These are phyloP conservation scores for Aspergillus glaucus DNA, from an alignment of 2,329 filamentous ascomycete species.

Conservation along the genomic window DNA sequence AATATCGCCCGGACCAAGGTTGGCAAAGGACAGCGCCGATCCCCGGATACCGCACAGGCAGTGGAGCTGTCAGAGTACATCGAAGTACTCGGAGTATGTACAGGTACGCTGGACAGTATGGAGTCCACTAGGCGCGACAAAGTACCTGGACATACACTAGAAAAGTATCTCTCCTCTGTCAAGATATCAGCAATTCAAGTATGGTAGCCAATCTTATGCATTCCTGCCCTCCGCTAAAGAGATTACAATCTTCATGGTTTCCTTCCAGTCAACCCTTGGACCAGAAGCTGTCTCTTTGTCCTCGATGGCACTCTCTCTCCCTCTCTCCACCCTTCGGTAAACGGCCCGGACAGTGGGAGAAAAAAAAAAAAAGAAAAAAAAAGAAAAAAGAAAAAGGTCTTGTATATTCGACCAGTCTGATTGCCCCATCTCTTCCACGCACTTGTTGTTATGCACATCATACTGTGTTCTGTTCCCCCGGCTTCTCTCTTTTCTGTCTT, in stretches of 20 bases:
- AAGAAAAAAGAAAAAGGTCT: too few relatives aligned
- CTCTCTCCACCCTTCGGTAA: not conserved
- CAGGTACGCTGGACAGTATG: not conserved
- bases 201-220: not conserved
- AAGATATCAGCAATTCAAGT: not conserved
- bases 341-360: not conserved
- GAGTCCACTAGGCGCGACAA: not conserved
- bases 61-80: not conserved
- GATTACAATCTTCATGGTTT: not conserved
- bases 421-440: constrained; percentile 6
- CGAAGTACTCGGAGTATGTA: constrained; percentile 12
- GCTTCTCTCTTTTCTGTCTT: constrained; percentile 8
- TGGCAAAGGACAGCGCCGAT: not conserved
- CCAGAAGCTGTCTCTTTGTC: not conserved
- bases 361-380: too few relatives aligned
- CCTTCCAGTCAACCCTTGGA: too few relatives aligned
- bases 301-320: not conserved
- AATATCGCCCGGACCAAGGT: constrained; percentile 2
- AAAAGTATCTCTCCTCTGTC: too few relatives aligned
- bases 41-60: not conserved
- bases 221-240: not conserved
- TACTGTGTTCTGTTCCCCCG: not conserved
- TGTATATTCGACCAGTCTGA: not conserved
- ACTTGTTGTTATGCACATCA: constrained; percentile 19
- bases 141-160: not conserved